phyloP scores from a whole-genome alignment of 257 asterid species.

The Primulina tabacum region DNA sequence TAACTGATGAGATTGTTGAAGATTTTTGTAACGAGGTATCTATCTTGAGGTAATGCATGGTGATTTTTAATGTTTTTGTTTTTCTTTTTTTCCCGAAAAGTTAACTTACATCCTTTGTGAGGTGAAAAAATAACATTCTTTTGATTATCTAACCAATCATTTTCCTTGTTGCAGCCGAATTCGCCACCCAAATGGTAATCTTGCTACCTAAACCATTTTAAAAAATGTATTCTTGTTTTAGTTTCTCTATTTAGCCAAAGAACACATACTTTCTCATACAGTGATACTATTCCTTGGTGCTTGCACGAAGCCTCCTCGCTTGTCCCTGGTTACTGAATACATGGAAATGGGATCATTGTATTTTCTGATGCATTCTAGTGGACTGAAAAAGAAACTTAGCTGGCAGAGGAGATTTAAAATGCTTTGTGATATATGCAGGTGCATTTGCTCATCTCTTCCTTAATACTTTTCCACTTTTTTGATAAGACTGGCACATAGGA shows the following conservation, averaged over 20 bases:
- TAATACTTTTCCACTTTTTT: slow-evolving; percentile 11
- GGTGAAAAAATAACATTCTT: too few species aligned
- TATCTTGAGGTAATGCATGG: slow-evolving; percentile 58
- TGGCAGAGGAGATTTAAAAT: slow-evolving; percentile 83
- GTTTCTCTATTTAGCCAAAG: slow-evolving; percentile 17
- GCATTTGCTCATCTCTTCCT: slow-evolving; percentile 17
- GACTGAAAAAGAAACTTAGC: slow-evolving; percentile 83
- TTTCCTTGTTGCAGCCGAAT: slow-evolving; percentile 65
- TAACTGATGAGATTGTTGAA: slow-evolving; percentile 74
- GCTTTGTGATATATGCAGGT: slow-evolving; percentile 93
- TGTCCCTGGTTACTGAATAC: slow-evolving; percentile 79
- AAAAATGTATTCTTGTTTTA: slow-evolving; percentile 1
- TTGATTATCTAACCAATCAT: slow-evolving; percentile 31
- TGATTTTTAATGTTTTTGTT: slow-evolving; percentile 17
- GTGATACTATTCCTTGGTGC: slow-evolving; percentile 93
- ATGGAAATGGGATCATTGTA: slow-evolving; percentile 96
- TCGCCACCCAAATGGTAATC: slow-evolving; percentile 94
- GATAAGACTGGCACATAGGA: slow-evolving; percentile 5
- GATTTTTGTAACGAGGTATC: slow-evolving; percentile 91
- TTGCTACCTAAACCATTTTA: slow-evolving; percentile 25
- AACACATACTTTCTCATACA: slow-evolving; percentile 34
- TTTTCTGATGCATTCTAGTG: slow-evolving; percentile 78
- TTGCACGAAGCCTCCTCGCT: slow-evolving; percentile 83
- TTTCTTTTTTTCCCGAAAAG: neutral
- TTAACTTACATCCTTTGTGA: slow-evolving; percentile 1